Evolutionary conservation across 2,329 filamentous ascomycete species (phyloP).

Genomic region (Diaporthe capsici): DNA sequence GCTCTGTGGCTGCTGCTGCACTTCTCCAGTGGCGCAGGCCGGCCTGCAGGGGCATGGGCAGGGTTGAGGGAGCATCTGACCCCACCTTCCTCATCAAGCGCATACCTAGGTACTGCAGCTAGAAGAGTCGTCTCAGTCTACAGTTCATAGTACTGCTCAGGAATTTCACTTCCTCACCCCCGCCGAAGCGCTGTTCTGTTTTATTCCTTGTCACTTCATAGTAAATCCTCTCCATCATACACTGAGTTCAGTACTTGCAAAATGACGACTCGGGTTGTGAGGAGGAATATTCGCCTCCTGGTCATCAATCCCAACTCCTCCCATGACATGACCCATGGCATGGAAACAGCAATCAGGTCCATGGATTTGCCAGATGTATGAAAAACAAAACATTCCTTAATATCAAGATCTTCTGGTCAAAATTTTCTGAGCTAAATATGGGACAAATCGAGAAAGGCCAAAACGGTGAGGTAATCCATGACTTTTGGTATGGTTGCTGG

Average conservation of each 20-base stretch:
- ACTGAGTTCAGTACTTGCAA: neutral
- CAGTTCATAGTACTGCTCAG: neutral
- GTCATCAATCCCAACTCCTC: conserved; percentile 88
- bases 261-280: conserved; percentile 50
- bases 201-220: neutral
- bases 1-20: conserved; percentile 4
- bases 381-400: neutral
- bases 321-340: conserved; percentile 76
- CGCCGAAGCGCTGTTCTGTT: neutral
- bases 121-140: neutral
- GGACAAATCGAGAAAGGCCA: neutral
- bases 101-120: neutral
- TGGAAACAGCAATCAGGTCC: conserved; percentile 65
- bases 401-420: neutral
- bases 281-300: conserved; percentile 66
- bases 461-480: neutral
- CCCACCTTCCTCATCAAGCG: conserved; percentile 27
- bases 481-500: neutral
- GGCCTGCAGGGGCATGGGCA: neutral
- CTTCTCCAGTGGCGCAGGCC: conserved; percentile 22
- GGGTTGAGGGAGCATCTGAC: neutral
- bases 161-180: neutral
- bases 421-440: neutral
- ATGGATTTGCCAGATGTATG: conserved; percentile 57
- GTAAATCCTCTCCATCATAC: neutral